A percentile compares a stretch with the other conserved stretches of the same genome.
These are phyloP conservation scores for Chlamydomonas applanata DNA, from an alignment of 139 green algal genomes.

Conservation along the genomic window DNA sequence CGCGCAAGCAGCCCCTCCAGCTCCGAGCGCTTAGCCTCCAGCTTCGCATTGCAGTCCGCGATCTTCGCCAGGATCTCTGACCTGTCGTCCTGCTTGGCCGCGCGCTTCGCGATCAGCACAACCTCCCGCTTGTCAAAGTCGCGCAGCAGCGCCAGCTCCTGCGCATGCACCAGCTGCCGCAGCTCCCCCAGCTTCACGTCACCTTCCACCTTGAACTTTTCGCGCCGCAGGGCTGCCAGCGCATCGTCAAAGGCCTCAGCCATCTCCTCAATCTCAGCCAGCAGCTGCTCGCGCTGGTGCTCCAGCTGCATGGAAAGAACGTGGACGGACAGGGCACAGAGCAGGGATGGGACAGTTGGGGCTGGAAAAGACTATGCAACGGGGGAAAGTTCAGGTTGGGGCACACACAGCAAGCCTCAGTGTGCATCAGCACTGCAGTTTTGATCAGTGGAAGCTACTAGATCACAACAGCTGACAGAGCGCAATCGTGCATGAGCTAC, in stretches of 20 bases:
- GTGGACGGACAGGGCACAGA: too few relatives aligned
- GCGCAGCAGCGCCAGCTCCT: slow-evolving; percentile 62
- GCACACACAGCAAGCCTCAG: background rate
- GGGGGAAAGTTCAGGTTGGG: background rate
- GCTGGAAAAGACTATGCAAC: too few relatives aligned
- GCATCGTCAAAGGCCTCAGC: slow-evolving; percentile 59
- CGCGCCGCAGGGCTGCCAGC: slow-evolving; percentile 40
- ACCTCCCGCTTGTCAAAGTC: slow-evolving; percentile 73
- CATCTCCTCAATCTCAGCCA: slow-evolving; percentile 26
- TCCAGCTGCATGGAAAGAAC: background rate
- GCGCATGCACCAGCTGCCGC: slow-evolving; percentile 56
- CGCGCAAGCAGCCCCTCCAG: slow-evolving; percentile 45
- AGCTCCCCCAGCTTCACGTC: slow-evolving; percentile 63
- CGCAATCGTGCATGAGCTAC: too few relatives aligned
- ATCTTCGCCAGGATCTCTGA: slow-evolving; percentile 55
- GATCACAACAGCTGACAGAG: too few relatives aligned
- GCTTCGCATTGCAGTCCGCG: slow-evolving; percentile 36
- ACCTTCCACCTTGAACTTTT: slow-evolving; percentile 59
- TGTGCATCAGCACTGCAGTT: too few relatives aligned
- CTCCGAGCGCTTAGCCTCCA: slow-evolving; percentile 56
- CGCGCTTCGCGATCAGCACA: slow-evolving; percentile 50
- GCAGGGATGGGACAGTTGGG: too few relatives aligned
- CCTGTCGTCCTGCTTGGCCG: slow-evolving; percentile 62
- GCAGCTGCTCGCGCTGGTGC: slow-evolving; percentile 18
- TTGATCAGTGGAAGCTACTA: too few relatives aligned